phyloP scores from a whole-genome alignment of 1,284 basidiomycete genomes.

The Mycena sp. region DNA sequence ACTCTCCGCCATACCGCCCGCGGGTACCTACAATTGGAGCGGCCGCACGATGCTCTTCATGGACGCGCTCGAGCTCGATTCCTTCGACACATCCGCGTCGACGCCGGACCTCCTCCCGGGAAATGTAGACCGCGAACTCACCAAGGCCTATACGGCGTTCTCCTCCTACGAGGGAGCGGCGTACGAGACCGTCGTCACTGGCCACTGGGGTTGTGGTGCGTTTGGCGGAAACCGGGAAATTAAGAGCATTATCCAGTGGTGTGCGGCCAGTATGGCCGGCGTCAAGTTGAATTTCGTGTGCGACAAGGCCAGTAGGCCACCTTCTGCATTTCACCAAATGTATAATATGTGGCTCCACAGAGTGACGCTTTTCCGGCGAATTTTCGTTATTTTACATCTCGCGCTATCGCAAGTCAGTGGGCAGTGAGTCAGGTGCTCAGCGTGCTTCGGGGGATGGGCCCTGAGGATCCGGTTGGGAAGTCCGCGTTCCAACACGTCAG shows the following conservation, averaged over 20 bases:
- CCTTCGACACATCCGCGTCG: conserved; percentile 4
- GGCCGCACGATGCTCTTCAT: conserved; percentile 27
- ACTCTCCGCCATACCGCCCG: neutral
- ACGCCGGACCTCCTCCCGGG: conserved; percentile 22
- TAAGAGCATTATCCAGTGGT: conserved; percentile 26
- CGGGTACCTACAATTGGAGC: conserved; percentile 10
- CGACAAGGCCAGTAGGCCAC: neutral
- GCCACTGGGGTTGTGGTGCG: conserved; percentile 28
- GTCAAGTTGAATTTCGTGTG: conserved; percentile 14
- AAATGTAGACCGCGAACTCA: conserved; percentile 24
- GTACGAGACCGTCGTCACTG: conserved; percentile 22
- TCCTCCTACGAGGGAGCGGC: conserved; percentile 2
- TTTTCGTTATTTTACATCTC: conserved; percentile 1
- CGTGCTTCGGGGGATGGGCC: neutral
- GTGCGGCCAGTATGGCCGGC: conserved; percentile 23
- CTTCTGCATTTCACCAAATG: neutral
- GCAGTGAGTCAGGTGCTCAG: neutral
- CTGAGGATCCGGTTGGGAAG: neutral
- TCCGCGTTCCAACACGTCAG: conserved; percentile 9
- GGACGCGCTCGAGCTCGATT: conserved; percentile 25
- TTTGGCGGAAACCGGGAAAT: conserved; percentile 25
- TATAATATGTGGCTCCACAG: neutral
- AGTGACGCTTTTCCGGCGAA: conserved; percentile 1
- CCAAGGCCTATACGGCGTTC: conserved; percentile 25
- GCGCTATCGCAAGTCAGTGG: neutral